phyloP scores from a whole-genome alignment of 352 stramenopile species.

The Phytophthora ramorum region DNA sequence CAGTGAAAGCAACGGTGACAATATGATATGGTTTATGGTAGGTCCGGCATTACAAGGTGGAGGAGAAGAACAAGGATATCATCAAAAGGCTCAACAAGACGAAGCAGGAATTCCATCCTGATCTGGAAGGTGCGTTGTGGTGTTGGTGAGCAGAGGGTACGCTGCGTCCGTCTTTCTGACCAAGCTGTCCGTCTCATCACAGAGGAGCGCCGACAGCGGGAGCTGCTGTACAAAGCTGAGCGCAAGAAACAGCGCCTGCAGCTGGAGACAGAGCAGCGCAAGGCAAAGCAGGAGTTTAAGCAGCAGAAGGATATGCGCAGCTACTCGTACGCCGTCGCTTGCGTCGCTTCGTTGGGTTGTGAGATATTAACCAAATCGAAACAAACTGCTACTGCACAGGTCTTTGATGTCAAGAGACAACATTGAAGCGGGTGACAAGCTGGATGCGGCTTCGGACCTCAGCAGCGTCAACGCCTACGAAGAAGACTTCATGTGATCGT shows the following conservation, averaged over 20 bases:
- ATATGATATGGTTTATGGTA: constrained; percentile 15
- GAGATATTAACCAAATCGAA: neutral
- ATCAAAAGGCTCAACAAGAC: constrained; percentile 90
- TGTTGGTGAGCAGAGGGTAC: constrained; percentile 3
- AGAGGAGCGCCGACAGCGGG: constrained; percentile 73
- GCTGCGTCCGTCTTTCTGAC: constrained; percentile 14
- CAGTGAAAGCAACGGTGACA: neutral
- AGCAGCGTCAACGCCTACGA: constrained; percentile 79
- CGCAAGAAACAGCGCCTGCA: constrained; percentile 74
- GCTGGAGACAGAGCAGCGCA: constrained; percentile 57
- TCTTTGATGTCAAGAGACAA: constrained; percentile 73
- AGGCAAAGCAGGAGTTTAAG: constrained; percentile 65
- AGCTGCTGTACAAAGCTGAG: constrained; percentile 75
- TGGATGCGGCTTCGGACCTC: constrained; percentile 57
- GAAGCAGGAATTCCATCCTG: constrained; percentile 77
- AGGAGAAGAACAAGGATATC: constrained; percentile 88
- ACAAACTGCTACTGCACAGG: constrained; percentile 29
- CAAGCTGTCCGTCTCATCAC: constrained; percentile 40
- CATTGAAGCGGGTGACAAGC: constrained; percentile 52
- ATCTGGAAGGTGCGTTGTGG: constrained; percentile 69
- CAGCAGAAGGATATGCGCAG: constrained; percentile 80
- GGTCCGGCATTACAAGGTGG: constrained; percentile 76
- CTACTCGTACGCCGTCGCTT: constrained; percentile 63
- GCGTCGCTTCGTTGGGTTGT: neutral
- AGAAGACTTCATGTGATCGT: constrained; percentile 79